phyloP scores from a whole-genome alignment of 257 asterid genomes.

The Solanum ossicruentum region DNA sequence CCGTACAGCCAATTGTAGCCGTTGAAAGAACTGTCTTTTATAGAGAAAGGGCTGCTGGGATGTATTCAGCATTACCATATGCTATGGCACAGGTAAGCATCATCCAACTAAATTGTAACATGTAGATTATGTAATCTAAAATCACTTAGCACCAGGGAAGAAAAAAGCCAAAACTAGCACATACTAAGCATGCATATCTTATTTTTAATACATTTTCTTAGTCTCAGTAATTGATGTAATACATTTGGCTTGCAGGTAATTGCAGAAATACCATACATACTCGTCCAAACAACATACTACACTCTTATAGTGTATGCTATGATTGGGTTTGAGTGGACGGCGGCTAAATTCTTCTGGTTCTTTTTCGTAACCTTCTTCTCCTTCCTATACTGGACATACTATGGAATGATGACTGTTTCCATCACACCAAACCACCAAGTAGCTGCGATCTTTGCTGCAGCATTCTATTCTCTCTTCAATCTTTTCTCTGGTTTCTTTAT shows the following conservation, averaged over 20 bases:
- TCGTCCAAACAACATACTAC: slow-evolving; percentile 34
- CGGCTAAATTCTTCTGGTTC: slow-evolving; percentile 43
- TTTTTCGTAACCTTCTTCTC: slow-evolving; percentile 38
- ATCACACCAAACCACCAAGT: slow-evolving; percentile 42
- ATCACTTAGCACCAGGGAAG: neutral
- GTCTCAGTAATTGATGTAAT: neutral
- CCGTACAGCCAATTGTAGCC: slow-evolving; percentile 38
- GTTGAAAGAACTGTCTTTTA: slow-evolving; percentile 42
- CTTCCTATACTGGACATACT: slow-evolving; percentile 43
- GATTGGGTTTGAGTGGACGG: slow-evolving; percentile 44
- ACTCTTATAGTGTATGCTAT: slow-evolving; percentile 38
- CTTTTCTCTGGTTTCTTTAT: slow-evolving; percentile 55
- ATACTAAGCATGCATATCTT: neutral
- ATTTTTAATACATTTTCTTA: neutral
- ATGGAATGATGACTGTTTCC: slow-evolving; percentile 59
- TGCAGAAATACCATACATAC: slow-evolving; percentile 36
- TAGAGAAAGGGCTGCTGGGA: slow-evolving; percentile 52
- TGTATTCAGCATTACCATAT: slow-evolving; percentile 49
- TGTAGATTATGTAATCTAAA: neutral
- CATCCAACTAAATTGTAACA: neutral
- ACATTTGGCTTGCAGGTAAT: slow-evolving; percentile 20
- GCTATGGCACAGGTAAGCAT: slow-evolving; percentile 48
- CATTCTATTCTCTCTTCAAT: slow-evolving; percentile 47
- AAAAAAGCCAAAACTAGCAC: neutral
- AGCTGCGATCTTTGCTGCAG: slow-evolving; percentile 34